Percentiles rank a stretch among this genome's conserved stretches.
Conservation (phyloP, 2,329 filamentous ascomycete species). For the Colletotrichum plurivorum region DNA sequence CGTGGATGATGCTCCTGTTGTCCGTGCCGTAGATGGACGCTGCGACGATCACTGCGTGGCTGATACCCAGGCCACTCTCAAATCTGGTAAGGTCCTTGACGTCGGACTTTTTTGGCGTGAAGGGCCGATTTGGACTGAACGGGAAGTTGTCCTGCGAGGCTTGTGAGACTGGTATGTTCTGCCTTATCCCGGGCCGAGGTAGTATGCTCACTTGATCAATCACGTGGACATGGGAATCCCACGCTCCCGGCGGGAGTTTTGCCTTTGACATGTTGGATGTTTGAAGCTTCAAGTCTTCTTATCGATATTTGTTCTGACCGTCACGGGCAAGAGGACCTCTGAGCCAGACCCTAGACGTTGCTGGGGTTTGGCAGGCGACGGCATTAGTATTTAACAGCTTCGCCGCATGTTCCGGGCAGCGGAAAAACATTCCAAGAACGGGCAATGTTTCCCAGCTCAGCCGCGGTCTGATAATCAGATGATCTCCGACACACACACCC, state of each 20-base stretch:
- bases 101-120: conserved; percentile 9
- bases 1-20: conserved; percentile 21
- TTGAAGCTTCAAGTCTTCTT: neutral
- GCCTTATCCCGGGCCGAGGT: neutral
- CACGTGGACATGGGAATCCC: conserved; percentile 19
- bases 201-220: conserved; percentile 4
- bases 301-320: neutral
- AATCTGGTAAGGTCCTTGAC: conserved; percentile 4
- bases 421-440: no score
- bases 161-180: neutral
- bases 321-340: neutral
- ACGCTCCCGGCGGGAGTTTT: neutral
- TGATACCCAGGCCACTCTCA: neutral
- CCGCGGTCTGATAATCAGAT: no score
- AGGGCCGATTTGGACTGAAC: neutral
- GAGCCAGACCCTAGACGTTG: neutral
- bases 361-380: neutral
- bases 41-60: conserved; percentile 5
- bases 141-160: neutral
- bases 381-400: no score
- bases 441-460: no score
- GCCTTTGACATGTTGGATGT: neutral
- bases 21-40: conserved; percentile 6
- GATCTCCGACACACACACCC: no score
- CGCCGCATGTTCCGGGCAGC: no score